A percentile compares a stretch with the other conserved stretches of the same genome.
Evolutionary conservation across 73 alveolate genomes (phyloP).

Genomic region (Paramecium biaurelia): DNA sequence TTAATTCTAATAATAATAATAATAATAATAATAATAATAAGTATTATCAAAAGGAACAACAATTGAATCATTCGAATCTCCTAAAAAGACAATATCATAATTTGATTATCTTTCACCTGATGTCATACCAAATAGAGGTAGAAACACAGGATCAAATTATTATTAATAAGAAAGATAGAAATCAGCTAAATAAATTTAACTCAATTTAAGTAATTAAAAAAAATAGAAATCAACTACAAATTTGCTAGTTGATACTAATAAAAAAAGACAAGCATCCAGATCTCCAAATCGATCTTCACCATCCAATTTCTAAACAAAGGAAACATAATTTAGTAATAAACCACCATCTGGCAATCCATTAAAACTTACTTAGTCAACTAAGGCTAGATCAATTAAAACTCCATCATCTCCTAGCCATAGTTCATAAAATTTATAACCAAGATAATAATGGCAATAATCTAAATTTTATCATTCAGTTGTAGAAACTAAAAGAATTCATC

Average conservation of each 20-base stretch:
- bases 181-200: background rate
- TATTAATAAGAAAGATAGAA: background rate
- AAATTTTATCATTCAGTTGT: background rate
- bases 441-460: background rate
- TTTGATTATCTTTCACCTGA: slow-evolving; percentile 6
- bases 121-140: background rate
- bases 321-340: background rate
- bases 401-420: background rate
- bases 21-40: background rate
- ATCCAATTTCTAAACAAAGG: background rate
- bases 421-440: background rate
- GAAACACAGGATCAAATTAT: background rate
- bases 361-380: background rate
- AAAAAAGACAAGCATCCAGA: background rate
- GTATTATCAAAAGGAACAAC: background rate
- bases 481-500: background rate
- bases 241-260: background rate
- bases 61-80: background rate
- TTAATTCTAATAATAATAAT: background rate
- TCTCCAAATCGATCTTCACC: background rate
- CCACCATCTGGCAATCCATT: background rate
- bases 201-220: background rate
- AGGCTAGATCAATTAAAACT: background rate
- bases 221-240: background rate
- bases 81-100: background rate